phyloP scores from a whole-genome alignment of 2,329 filamentous ascomycete genomes.

The Nemania sp. region DNA sequence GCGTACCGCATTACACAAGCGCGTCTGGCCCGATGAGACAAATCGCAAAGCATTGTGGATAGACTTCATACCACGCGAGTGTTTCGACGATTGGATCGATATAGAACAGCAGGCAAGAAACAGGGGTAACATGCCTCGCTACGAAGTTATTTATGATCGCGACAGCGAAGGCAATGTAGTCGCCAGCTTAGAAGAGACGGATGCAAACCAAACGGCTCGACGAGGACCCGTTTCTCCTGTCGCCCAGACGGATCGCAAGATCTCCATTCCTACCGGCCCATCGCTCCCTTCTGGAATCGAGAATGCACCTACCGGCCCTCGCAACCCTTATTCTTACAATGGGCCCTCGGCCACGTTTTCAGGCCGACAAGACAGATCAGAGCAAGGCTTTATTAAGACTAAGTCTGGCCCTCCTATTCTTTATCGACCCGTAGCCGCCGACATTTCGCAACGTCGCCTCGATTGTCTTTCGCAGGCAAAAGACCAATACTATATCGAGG shows the following conservation, averaged over 20 bases:
- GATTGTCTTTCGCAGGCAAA: constrained; percentile 58
- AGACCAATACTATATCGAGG: constrained; percentile 46
- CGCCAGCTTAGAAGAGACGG: constrained; percentile 59
- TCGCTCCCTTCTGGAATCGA: constrained; percentile 40
- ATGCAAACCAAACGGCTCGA: constrained; percentile 34
- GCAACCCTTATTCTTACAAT: constrained; percentile 44
- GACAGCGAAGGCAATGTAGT: constrained; percentile 58
- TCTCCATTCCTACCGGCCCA: constrained; percentile 40
- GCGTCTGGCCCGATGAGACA: constrained; percentile 85
- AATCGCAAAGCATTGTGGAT: constrained; percentile 83
- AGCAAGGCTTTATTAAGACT: constrained; percentile 42
- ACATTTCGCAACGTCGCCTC: constrained; percentile 67
- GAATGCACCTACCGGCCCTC: constrained; percentile 46
- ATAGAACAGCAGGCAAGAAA: constrained; percentile 52
- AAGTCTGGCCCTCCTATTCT: constrained; percentile 48
- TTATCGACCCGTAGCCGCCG: constrained; percentile 64
- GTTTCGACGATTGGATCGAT: constrained; percentile 74
- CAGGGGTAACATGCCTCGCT: constrained; percentile 59
- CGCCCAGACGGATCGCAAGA: constrained; percentile 31
- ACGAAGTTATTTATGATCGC: constrained; percentile 74
- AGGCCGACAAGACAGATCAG: constrained; percentile 31
- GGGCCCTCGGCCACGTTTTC: constrained; percentile 27
- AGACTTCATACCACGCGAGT: constrained; percentile 83
- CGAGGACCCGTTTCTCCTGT: constrained; percentile 31
- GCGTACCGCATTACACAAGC: constrained; percentile 74